A percentile compares a stretch with the other conserved stretches of the same genome.
These are phyloP conservation scores for Glarea lozoyensis DNA, from an alignment of 495 filamentous ascomycete genomes.

Conservation along the genomic window DNA sequence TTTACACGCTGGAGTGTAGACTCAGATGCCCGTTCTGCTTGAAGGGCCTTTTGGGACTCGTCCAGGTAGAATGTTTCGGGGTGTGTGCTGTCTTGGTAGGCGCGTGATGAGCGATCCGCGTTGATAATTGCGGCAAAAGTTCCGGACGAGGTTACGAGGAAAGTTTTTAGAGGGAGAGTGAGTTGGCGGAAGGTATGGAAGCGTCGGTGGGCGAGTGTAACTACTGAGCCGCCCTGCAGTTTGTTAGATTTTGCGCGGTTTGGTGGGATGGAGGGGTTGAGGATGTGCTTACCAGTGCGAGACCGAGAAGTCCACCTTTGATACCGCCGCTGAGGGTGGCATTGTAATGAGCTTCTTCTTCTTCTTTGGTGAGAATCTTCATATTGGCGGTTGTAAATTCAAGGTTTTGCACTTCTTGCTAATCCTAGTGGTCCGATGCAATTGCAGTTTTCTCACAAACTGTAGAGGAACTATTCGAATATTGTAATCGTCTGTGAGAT, in stretches of 20 bases:
- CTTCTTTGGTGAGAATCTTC: constrained; percentile 93
- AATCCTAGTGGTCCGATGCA: too few species aligned
- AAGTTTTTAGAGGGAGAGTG: constrained; percentile 78
- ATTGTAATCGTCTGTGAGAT: too few species aligned
- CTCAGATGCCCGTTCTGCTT: constrained; percentile 40
- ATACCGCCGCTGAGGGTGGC: constrained; percentile 71
- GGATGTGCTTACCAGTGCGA: constrained; percentile 36
- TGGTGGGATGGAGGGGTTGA: constrained; percentile 4
- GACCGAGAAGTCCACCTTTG: constrained; percentile 57
- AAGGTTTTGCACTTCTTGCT: too few species aligned
- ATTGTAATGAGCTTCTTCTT: constrained; percentile 58
- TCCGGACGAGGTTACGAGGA: constrained; percentile 73
- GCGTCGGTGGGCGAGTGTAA: constrained; percentile 49
- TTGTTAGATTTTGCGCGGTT: background rate
- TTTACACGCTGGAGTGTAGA: constrained; percentile 43
- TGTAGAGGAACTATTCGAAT: too few species aligned
- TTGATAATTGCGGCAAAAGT: constrained; percentile 82
- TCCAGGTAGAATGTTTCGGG: constrained; percentile 59
- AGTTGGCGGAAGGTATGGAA: constrained; percentile 68
- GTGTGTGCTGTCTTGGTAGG: constrained; percentile 63
- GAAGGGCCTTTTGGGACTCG: constrained; percentile 32
- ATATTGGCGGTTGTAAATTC: constrained; percentile 39
- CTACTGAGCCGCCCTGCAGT: constrained; percentile 45
- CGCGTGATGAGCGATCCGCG: constrained; percentile 71
- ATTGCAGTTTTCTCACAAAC: too few species aligned